Percentiles rank a stretch among this genome's conserved stretches.
Evolutionary conservation across 176 grass and related monocot genomes (phyloP).

Genomic region (Eleusine coracana): DNA sequence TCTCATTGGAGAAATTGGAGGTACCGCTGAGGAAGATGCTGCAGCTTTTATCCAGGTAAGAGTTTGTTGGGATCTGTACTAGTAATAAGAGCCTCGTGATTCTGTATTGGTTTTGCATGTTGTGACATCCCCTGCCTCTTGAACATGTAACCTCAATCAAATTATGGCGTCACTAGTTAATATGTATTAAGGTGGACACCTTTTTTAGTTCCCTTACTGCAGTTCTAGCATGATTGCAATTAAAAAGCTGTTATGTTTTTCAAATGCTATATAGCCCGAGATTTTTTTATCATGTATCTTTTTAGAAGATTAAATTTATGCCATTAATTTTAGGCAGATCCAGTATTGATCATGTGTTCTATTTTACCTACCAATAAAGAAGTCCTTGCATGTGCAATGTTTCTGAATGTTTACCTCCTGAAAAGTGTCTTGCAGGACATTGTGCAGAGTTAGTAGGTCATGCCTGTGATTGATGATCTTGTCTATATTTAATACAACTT

Average conservation of each 20-base stretch:
- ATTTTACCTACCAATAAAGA: too few relatives aligned
- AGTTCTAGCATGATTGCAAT: slow-evolving; percentile 20
- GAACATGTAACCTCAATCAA: slow-evolving; percentile 2
- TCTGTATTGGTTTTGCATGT: slow-evolving; percentile 11
- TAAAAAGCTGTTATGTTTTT: background rate
- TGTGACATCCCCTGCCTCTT: background rate
- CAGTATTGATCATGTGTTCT: background rate
- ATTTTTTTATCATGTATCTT: background rate
- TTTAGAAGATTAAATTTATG: background rate
- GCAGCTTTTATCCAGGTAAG: slow-evolving; percentile 90
- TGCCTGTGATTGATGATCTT: slow-evolving; percentile 4
- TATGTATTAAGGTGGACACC: background rate
- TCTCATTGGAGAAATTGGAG: slow-evolving; percentile 98
- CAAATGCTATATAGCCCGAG: background rate
- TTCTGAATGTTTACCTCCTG: background rate
- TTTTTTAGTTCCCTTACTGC: background rate
- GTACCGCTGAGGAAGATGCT: slow-evolving; percentile 99
- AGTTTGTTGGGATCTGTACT: background rate
- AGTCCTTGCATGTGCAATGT: background rate
- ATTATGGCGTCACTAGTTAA: background rate
- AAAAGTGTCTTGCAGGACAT: background rate
- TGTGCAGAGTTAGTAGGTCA: background rate
- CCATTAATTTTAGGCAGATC: background rate
- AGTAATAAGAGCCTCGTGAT: background rate
- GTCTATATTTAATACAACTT: background rate